A percentile compares a stretch with the other conserved stretches of the same genome.
phyloP scores from a whole-genome alignment of 305 asterid species.

The Solanum hybrid region DNA sequence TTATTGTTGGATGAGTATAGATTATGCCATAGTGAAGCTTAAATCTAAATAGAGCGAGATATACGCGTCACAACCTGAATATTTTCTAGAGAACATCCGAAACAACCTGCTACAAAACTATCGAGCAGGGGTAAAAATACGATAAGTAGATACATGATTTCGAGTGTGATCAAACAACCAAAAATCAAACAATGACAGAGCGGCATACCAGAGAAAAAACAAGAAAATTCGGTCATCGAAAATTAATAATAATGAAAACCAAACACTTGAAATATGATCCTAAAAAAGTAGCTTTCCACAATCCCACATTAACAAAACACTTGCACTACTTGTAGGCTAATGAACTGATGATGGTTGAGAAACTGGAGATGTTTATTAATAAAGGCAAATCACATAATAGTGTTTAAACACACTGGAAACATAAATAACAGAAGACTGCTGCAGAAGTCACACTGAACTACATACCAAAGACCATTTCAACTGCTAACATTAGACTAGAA shows the following conservation, averaged over 20 bases:
- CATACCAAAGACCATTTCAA: background rate
- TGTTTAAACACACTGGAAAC: background rate
- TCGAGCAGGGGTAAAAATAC: too few relatives aligned
- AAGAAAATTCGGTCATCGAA: too few relatives aligned
- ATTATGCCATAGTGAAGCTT: background rate
- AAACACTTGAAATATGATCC: too few relatives aligned
- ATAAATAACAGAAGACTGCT: background rate
- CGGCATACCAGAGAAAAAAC: too few relatives aligned
- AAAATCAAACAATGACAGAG: too few relatives aligned
- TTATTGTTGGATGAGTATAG: background rate
- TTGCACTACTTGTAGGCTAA: background rate
- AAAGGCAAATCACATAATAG: background rate
- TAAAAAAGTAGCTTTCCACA: background rate
- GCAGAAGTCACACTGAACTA: background rate
- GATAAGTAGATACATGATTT: too few relatives aligned
- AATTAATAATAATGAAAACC: too few relatives aligned
- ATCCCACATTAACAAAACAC: background rate
- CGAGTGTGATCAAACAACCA: too few relatives aligned
- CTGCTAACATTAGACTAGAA: constrained; percentile 34
- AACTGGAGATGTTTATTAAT: background rate
- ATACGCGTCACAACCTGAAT: background rate
- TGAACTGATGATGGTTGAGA: background rate
- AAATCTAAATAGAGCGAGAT: background rate
- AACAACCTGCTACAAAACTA: too few relatives aligned
- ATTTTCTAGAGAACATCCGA: too few relatives aligned